Conservation (phyloP, 768 basidiomycete species). For the Crassisporium funariophilum region DNA sequence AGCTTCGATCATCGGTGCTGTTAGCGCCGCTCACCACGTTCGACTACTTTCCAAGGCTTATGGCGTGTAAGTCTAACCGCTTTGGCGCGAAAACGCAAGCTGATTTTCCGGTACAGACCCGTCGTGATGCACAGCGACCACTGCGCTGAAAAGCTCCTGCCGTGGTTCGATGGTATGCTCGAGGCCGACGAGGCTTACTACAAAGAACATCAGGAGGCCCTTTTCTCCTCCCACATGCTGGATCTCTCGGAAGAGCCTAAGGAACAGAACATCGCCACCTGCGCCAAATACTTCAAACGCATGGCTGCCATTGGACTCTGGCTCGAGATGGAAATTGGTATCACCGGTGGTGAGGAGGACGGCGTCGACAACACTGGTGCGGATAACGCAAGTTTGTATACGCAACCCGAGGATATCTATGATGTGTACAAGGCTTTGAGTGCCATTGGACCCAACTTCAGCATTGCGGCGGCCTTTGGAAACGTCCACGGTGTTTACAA, state of each 20-base stretch:
- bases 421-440: conserved; percentile 87
- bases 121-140: conserved; percentile 98
- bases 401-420: conserved; percentile 94
- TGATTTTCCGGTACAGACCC: conserved; percentile 53
- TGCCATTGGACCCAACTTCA: conserved; percentile 89
- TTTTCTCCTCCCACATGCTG: conserved; percentile 98
- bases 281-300: conserved; percentile 93
- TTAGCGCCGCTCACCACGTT: conserved; percentile 91
- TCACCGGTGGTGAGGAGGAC: conserved; percentile 99
- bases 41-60: conserved; percentile 86
- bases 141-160: conserved; percentile 96
- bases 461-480: conserved; percentile 97
- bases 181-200: conserved; percentile 92
- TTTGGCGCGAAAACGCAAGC: not conserved
- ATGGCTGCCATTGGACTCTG: conserved; percentile 91
- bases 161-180: conserved; percentile 99
- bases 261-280: conserved; percentile 92
- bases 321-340: conserved; percentile 99
- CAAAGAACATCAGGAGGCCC: conserved; percentile 82
- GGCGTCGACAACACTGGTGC: conserved; percentile 97
- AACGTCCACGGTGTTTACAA: conserved; percentile 99
- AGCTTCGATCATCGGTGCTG: conserved; percentile 90
- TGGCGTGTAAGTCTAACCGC: conserved; percentile 68
- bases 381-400: conserved; percentile 94
- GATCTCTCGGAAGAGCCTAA: conserved; percentile 93